Base-by-base conservation (phyloP, 78 protist genomes). In the Cyanophora paradoxa region DNA sequence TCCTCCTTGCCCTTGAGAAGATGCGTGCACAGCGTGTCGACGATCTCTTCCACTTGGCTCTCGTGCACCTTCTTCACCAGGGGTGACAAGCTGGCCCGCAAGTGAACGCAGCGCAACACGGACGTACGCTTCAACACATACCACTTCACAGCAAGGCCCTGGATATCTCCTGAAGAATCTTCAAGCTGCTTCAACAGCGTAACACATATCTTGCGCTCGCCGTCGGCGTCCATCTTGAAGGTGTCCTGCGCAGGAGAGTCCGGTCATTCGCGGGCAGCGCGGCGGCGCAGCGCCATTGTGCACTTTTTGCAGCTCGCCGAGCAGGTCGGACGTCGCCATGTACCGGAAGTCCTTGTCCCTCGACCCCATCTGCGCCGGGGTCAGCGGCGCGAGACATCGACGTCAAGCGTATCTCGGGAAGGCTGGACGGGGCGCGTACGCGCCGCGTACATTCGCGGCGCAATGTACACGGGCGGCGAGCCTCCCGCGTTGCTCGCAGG, bases 81-180 rank as follows among this genome's bases (percentile, higher is more conserved):
- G 19, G 65, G 83, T 2, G 76, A n/a, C 17, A 81, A 30, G 36
- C 78, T 39, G 50, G 19, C 13, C 24, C 72, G 39, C 33, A 4
- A 62, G 31, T 67, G 33, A 61, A 8, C 30, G 30, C 19, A 72
- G 4, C 34, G 36, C 34, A 8, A 58, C 19, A 8, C 36, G 34
- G 64, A 34, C 34, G 36, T 11, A 4, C 4, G 31, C 33, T 4
- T 8, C 30, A 4, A 31, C 13, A 36, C 64, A 34, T 33, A 74
- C 52, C 81, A 74, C 42, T 81, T 74, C 37, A 82, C 86, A 5
- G 86, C 82, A 22, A 34, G 74, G n/a, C 78, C 76, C 77, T 81
- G 84, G 31, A 82, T 83, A 26, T 82, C 82, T 0, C 34, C 2
- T 10, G 67, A 0, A 31, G 19, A 5, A 62, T 79, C 82, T 41